Evolutionary conservation across 805 yeast species (phyloP).

Genomic region (Teunomyces stri): DNA sequence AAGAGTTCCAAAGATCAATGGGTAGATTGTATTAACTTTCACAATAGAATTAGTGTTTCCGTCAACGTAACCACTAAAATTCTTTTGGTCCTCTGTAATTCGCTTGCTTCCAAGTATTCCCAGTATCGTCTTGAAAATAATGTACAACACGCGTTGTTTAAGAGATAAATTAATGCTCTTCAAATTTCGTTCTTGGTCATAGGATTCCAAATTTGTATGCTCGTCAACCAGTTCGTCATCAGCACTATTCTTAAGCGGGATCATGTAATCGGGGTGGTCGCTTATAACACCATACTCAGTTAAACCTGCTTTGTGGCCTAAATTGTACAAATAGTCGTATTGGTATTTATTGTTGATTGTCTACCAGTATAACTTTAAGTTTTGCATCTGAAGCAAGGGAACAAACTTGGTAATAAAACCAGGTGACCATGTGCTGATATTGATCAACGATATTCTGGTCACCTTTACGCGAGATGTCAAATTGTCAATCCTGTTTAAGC

Average conservation of each 20-base stretch:
- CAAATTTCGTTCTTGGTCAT: conserved; percentile 7
- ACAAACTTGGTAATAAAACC: conserved; percentile 34
- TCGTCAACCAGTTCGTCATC: conserved; percentile 1
- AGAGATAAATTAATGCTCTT: conserved; percentile 9
- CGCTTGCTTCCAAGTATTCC: conserved; percentile 10
- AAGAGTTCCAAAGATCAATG: conserved; percentile 20
- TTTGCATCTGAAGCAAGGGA: conserved; percentile 32
- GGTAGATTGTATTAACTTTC: conserved; percentile 11
- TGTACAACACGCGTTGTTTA: conserved; percentile 15
- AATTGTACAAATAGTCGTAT: conserved; percentile 27
- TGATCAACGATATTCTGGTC: conserved; percentile 38
- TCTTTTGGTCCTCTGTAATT: conserved; percentile 14
- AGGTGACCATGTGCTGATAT: conserved; percentile 36
- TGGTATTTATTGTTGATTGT: conserved; percentile 38
- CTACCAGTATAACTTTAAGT: conserved; percentile 37
- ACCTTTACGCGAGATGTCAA: conserved; percentile 20
- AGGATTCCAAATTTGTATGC: conserved; percentile 5
- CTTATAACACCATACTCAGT: conserved; percentile 35
- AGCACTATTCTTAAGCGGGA: conserved; percentile 10
- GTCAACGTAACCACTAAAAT: conserved; percentile 21
- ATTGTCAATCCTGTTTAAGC: conserved; percentile 14
- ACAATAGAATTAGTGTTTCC: conserved; percentile 13
- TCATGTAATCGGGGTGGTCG: conserved; percentile 37
- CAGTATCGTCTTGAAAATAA: conserved; percentile 10
- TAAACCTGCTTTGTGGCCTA: conserved; percentile 24